Percentiles rank a stretch among this genome's conserved stretches.
phyloP scores from a whole-genome alignment of 1,139 yeast species.

The Williopsis jadinii region DNA sequence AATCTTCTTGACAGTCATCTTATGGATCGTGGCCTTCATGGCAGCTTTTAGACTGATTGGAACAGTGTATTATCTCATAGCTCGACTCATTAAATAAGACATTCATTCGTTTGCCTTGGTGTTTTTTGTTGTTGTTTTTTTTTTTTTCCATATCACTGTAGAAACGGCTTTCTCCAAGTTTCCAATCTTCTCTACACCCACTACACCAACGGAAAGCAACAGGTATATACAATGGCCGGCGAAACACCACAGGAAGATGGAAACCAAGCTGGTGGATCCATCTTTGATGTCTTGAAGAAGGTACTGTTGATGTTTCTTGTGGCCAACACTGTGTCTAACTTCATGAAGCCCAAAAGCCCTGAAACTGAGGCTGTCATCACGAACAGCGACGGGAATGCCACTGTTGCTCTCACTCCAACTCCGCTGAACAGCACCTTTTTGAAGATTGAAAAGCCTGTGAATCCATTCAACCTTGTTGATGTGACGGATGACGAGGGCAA shows the following conservation, averaged over 20 bases:
- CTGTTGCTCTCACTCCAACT: background rate
- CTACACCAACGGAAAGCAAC: too few relatives aligned
- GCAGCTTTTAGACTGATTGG: constrained; percentile 72
- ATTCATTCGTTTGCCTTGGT: background rate
- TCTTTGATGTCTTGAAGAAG: background rate
- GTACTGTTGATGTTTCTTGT: background rate
- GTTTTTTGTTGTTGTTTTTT: background rate
- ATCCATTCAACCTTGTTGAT: background rate
- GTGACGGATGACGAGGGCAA: background rate
- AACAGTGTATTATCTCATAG: constrained; percentile 49
- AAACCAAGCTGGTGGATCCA: background rate
- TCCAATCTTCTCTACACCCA: too few relatives aligned
- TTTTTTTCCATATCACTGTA: too few relatives aligned
- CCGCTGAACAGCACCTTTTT: background rate
- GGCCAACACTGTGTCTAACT: background rate
- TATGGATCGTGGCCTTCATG: constrained; percentile 78
- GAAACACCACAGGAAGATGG: background rate
- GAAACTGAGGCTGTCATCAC: too few relatives aligned
- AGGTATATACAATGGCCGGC: background rate
- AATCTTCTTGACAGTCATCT: constrained; percentile 61
- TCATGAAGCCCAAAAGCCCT: too few relatives aligned
- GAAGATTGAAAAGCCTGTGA: background rate
- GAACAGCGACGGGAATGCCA: background rate
- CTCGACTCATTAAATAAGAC: constrained; percentile 27
- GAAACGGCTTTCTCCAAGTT: too few relatives aligned